Evolutionary conservation across 306 rosid genomes (phyloP), one percentile per base, ranked within the genome.

Genomic region (Trichosanthes cucumerina): DNA sequence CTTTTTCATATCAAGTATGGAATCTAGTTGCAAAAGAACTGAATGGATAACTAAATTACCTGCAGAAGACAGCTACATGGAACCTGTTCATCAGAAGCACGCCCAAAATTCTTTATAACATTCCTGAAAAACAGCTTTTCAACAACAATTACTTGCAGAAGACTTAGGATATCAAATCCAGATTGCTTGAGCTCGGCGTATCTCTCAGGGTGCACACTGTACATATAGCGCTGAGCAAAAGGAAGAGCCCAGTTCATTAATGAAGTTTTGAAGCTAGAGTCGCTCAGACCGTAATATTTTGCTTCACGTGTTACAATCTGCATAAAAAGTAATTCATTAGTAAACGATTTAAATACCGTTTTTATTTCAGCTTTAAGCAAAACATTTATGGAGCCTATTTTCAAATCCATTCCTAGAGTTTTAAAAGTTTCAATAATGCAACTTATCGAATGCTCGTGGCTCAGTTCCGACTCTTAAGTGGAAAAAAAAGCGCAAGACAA

Each of bases 231-330:
- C 89, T 94, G 98, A 26, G 92, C 92, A 79, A 84, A 92, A 74
- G 98, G 97, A 81, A 94, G 91, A 85, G 80, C 86, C 97, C 96
- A 92, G 83, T 91, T 89, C 79, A 94, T 69, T 84, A 92, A 83
- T 79, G 93, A 86, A 53, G 83, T 84, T 84, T 86, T 89, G 49
- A 78, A 80, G 84, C 88, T 81, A 79, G 78, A 76, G 84, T 92
- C 92, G 81, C 82, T 84, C 75, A 46, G 75, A 78, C 93, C 91
- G 83, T 86, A 75, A 86, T 82, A 87, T 81, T 90, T 86, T 70
- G 97, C 91, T 84, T 92, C 92, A 19, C 90, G 98, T 78, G 93
- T 90, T 39, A 94, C 95, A 80, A 90, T 89, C 98, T 94, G 93
- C 88, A 88, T 39, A 59, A 8, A 79, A 81, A 81, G 24, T 41